Base-by-base conservation (phyloP, 495 filamentous ascomycete genomes). In the Xylaria flabelliformis region DNA sequence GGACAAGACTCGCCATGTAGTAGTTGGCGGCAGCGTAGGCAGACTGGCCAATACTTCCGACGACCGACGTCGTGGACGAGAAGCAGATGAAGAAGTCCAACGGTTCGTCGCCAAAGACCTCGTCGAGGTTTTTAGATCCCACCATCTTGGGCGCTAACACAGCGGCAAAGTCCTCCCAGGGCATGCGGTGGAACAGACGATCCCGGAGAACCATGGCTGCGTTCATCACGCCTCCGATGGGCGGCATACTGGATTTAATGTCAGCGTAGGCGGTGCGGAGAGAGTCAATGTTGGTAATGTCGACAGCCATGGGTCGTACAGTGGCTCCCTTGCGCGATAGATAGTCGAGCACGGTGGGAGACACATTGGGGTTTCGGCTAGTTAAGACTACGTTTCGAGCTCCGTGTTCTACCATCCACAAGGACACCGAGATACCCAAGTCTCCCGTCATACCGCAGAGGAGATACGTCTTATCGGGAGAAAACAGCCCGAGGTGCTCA, bases 11-110 rank as follows among this genome's bases (percentile, higher is more conserved):
- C 2, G 39, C 82, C 55, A 87, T 82, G 72, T 82, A 89, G 13
- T 81, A 79, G 72, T 88, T 88, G 15, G 83, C 85, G 1, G 86
- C 84, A 3, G 80, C 78, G 71, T 90, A 90, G 24, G 82, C 84
- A 24, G 81, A 74, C 71, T 90, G 88, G 0, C 81, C 81, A 6
- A 68, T 64, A 58, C 82, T 82, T 0, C 88, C 88, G 42, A 85
- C 67, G 3, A 86, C 72, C 19, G 77, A 82, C 1, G 82, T 71
- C 0, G 86, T 66, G 6, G 87, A 89, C 15, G 86, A 88, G 26
- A 87, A 81, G 24, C 80, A 76, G 46, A 88, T 77, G 74, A 89
- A 89, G 78, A 90, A 90, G 67, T 89, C 87, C 0, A 89, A 77
- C 7, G 74, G 42, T 1, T 74, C 64, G 4, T 68, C 24, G 15